Conservation (phyloP, 176 grass and related monocot genomes). For the Paspalum notatum region DNA sequence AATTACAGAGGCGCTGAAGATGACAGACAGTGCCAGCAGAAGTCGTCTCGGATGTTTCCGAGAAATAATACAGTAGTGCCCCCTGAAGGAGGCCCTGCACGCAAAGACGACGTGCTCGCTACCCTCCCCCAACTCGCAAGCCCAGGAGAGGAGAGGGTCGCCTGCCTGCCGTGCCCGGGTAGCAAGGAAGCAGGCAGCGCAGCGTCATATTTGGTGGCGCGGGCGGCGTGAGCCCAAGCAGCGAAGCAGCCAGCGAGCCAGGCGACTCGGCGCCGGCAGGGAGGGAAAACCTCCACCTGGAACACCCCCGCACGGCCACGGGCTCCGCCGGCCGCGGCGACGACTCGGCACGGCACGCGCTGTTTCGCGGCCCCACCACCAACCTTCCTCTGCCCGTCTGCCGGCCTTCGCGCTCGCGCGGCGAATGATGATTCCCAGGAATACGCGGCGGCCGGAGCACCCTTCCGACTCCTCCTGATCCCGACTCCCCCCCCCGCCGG, state of each 20-base stretch:
- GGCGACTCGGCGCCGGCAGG: constrained; percentile 1
- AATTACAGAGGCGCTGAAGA: not conserved
- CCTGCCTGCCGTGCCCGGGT: constrained; percentile 9
- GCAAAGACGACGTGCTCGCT: constrained; percentile 20
- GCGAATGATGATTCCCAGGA: constrained; percentile 40
- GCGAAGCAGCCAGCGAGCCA: not conserved
- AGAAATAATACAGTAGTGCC: not conserved
- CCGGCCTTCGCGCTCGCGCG: not conserved
- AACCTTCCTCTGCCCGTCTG: not conserved
- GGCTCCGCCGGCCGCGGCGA: not conserved
- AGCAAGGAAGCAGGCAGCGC: not conserved
- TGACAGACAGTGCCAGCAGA: too few species aligned
- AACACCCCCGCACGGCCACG: not conserved
- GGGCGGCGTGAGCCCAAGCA: constrained; percentile 31
- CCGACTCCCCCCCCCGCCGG: not conserved
- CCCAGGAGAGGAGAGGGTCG: too few species aligned
- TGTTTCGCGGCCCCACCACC: not conserved
- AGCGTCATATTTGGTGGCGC: constrained; percentile 29
- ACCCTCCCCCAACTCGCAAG: not conserved
- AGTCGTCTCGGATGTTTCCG: constrained; percentile 3
- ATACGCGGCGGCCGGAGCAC: constrained; percentile 3
- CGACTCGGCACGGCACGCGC: not conserved
- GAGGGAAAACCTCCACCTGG: not conserved
- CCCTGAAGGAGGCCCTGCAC: not conserved
- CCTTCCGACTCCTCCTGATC: constrained; percentile 30